phyloP scores from a whole-genome alignment of 1,284 basidiomycete species.

The Boletellus sp. region DNA sequence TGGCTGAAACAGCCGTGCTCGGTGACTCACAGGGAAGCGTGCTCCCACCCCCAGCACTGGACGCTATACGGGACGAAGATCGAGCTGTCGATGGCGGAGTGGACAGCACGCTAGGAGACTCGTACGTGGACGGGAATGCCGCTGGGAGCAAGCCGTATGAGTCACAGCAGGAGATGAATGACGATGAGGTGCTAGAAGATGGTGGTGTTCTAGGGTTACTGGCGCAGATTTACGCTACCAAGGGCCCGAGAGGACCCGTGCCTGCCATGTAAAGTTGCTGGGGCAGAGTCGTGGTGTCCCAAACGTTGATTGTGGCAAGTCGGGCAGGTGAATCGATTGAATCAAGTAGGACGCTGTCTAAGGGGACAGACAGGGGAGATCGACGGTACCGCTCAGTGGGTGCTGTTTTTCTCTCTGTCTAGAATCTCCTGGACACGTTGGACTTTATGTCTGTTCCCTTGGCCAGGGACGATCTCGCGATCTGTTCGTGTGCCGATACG shows the following conservation, averaged over 20 bases:
- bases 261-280: conserved; percentile 40
- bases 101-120: conserved; percentile 55
- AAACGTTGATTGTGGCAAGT: background rate
- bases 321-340: background rate
- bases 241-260: conserved; percentile 46
- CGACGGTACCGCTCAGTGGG: background rate
- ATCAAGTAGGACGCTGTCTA: background rate
- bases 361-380: background rate
- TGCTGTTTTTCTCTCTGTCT: conserved; percentile 35
- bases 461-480: conserved; percentile 57
- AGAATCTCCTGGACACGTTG: conserved; percentile 76
- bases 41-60: conserved; percentile 5
- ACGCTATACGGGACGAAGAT: conserved; percentile 43
- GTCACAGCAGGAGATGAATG: conserved; percentile 46
- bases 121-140: conserved; percentile 66
- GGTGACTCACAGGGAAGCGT: conserved; percentile 67
- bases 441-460: conserved; percentile 76
- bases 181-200: conserved; percentile 56
- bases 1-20: conserved; percentile 64
- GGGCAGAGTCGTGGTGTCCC: background rate
- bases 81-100: conserved; percentile 51
- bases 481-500: conserved; percentile 88
- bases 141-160: conserved; percentile 37
- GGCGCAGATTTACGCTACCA: conserved; percentile 73
- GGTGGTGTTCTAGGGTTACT: conserved; percentile 72